Evolutionary conservation across 225 moss, liverwort and hornwort species (phyloP), one percentile per base, ranked within the genome.

Genomic region (Anthoceros angustus): DNA sequence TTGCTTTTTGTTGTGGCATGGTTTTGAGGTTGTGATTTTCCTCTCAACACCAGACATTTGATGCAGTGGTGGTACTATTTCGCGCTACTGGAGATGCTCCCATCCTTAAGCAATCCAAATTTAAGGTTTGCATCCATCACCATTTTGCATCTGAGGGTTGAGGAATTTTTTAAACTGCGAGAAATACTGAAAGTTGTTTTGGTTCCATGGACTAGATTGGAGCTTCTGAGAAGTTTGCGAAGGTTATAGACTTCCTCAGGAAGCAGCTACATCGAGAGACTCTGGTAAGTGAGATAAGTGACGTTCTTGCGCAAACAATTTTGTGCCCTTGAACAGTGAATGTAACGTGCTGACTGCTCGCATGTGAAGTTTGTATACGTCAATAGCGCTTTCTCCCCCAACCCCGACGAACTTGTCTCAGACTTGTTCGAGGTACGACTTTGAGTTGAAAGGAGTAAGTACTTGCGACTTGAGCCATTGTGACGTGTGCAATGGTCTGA

Each of bases 61-160:
- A 8, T 69, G 62, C 80, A 94, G 90, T 94, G 72, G 87, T 94
- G 61, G 86, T 94, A 41, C 78, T 90, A 16, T 86, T 94, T 69
- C 87, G 87, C 64, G 87, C 93, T 70, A 90, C 90, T 43, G 93
- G 93, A 60, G 90, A 94, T 85, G 94, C 90, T 24, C 94, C 93
- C 0, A 90, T 90, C 43, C 82, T 90, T 69, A 94, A 90, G 74
- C 90, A 87, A 72, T 78, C 86, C 21, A 94, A 94, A 69, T 90
- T 94, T 48, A 94, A 87, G 89, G 93, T 93, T 7, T 64, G 63
- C 39, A 32, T 70, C 25, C 42, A 25, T 12, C 26, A 55, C 5
- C 46, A 40, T 41, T 42, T 14, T 5, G 40, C 12, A 26, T 42
- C n/a, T n/a, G n/a, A 62, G 43, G 50, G 45, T 42, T 43, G 20